phyloP scores from a whole-genome alignment of 2,329 filamentous ascomycete genomes.

The Ophiostoma australiae region DNA sequence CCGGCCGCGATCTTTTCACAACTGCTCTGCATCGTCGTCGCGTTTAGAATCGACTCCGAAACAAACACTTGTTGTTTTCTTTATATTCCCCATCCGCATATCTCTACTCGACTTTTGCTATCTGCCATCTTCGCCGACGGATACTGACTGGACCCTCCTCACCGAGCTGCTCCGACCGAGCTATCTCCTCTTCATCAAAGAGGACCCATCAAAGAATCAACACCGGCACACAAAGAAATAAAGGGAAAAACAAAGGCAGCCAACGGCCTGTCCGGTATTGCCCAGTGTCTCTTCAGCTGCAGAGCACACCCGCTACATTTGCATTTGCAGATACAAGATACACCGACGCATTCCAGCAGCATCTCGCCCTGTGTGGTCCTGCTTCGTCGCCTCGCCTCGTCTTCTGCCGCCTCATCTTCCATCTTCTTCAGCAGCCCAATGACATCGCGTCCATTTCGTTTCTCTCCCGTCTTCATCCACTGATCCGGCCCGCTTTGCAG shows the following conservation, averaged over 20 bases:
- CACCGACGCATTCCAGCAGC: not conserved
- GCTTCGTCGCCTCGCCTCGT: not conserved
- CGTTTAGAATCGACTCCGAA: not conserved
- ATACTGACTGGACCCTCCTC: not conserved
- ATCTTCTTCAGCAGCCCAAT: not conserved
- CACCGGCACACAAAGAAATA: not conserved
- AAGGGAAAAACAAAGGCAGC: not conserved
- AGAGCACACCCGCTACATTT: not conserved
- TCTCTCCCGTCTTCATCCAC: not conserved
- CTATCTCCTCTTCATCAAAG: constrained; percentile 8
- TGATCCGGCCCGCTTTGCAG: not conserved
- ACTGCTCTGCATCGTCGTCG: not conserved
- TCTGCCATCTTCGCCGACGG: not conserved
- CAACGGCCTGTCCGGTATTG: not conserved
- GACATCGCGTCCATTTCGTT: not conserved
- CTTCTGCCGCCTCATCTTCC: not conserved
- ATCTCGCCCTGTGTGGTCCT: too few species aligned
- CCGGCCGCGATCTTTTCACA: too few species aligned
- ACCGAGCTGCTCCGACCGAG: not conserved
- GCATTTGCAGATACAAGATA: not conserved
- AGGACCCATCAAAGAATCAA: not conserved
- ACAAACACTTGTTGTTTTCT: too few species aligned
- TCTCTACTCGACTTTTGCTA: too few species aligned
- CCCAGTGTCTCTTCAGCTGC: not conserved
- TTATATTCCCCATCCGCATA: not conserved